Percentiles rank a stretch among this genome's conserved stretches.
Conservation (phyloP, 805 yeast genomes). For the Candida nitratophila region DNA sequence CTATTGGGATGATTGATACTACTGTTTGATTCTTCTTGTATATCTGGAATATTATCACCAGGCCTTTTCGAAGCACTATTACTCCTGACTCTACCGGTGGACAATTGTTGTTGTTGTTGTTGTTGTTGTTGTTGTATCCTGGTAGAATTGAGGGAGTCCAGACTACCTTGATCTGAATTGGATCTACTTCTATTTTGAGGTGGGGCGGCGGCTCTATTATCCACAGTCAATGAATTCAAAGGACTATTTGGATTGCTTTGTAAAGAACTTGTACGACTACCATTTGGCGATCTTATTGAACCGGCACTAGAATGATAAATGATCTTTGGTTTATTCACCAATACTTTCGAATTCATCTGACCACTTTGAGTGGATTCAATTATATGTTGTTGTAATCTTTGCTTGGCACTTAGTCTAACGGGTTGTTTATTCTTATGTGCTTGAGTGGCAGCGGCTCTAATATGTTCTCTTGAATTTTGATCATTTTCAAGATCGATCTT, state of each 20-base stretch:
- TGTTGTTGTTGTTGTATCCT: constrained; percentile 4
- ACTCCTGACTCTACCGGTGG: constrained; percentile 9
- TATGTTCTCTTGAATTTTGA: constrained; percentile 1
- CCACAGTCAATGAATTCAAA: constrained; percentile 20
- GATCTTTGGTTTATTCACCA: constrained; percentile 17
- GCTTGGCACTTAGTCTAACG: constrained; percentile 24
- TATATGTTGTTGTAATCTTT: constrained; percentile 29
- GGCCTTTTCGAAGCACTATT: constrained; percentile 19
- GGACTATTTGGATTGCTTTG: constrained; percentile 23
- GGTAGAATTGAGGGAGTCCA: background rate
- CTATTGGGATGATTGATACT: background rate
- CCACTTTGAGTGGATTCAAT: constrained; percentile 24
- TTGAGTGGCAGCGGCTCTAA: constrained; percentile 15
- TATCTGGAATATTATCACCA: constrained; percentile 12
- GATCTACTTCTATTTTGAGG: constrained; percentile 20
- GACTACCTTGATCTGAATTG: constrained; percentile 15
- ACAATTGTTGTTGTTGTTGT: constrained; percentile 4
- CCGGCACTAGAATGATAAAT: background rate
- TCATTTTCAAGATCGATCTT: background rate
- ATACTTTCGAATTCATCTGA: constrained; percentile 19
- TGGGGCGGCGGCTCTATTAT: constrained; percentile 12
- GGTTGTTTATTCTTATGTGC: constrained; percentile 5
- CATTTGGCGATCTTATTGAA: background rate
- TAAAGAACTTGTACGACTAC: constrained; percentile 17
- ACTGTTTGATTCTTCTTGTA: constrained; percentile 6